Conservation (phyloP, 768 basidiomycete genomes). For the Obba rivulosa region DNA sequence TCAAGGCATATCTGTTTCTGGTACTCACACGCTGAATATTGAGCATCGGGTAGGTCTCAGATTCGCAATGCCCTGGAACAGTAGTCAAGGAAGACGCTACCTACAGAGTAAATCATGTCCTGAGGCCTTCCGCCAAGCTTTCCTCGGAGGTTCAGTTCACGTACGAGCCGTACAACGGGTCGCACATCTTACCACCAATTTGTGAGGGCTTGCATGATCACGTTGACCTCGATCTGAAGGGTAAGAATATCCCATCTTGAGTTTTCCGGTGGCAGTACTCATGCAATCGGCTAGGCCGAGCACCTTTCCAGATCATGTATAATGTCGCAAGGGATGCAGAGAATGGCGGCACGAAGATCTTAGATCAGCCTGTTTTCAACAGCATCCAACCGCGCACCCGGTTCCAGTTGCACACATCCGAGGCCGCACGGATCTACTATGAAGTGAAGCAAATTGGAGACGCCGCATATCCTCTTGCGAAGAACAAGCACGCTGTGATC, state of each 20-base stretch:
- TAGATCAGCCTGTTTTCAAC: constrained; percentile 77
- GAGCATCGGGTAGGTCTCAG: constrained; percentile 50
- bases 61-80: constrained; percentile 80
- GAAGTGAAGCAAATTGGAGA: constrained; percentile 89
- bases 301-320: constrained; percentile 94
- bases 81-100: constrained; percentile 54
- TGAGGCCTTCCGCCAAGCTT: constrained; percentile 69
- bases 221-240: constrained; percentile 79
- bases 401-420: constrained; percentile 75
- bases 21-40: too few relatives aligned
- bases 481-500: constrained; percentile 56
- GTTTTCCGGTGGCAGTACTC: background rate
- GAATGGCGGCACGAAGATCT: constrained; percentile 59
- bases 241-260: constrained; percentile 27
- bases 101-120: constrained; percentile 75
- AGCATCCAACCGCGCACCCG: constrained; percentile 78
- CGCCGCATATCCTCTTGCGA: constrained; percentile 72
- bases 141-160: constrained; percentile 50
- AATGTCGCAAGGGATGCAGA: constrained; percentile 71
- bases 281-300: constrained; percentile 51
- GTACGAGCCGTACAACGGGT: constrained; percentile 63
- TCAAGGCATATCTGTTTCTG: background rate
- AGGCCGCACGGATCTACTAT: constrained; percentile 79
- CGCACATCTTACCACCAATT: constrained; percentile 68
- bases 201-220: constrained; percentile 81